Percentiles rank a stretch among this genome's conserved stretches.
Evolutionary conservation across 306 rosid genomes (phyloP).

Genomic region (Glycine tomentella): DNA sequence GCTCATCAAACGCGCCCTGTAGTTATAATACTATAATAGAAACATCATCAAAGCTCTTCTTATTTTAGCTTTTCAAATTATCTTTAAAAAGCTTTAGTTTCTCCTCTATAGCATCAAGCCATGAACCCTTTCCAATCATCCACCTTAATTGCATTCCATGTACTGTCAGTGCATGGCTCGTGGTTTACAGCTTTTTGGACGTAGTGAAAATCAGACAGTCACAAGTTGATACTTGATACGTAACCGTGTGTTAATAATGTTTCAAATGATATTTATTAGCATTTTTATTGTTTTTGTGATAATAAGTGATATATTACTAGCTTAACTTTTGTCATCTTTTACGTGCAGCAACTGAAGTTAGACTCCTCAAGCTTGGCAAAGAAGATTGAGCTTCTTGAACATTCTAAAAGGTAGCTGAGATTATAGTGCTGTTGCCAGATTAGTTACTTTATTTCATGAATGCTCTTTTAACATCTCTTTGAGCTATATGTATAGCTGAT

Average conservation of each 20-base stretch:
- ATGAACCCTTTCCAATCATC: no score
- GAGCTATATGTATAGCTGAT: not conserved
- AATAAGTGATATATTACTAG: not conserved
- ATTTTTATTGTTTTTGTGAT: not conserved
- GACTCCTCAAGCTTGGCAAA: conserved; percentile 54
- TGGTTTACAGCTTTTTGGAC: not conserved
- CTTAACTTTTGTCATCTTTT: not conserved
- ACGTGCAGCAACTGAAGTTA: conserved; percentile 63
- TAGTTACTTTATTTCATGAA: not conserved
- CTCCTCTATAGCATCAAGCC: no score
- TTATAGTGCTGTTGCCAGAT: not conserved
- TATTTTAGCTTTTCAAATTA: no score
- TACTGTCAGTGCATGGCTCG: not conserved
- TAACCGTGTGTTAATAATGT: not conserved
- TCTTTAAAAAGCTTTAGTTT: no score
- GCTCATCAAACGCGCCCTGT: no score
- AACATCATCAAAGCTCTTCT: no score
- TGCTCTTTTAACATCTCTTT: not conserved
- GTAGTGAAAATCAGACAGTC: no score
- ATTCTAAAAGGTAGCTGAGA: conserved; percentile 46
- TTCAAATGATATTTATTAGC: not conserved
- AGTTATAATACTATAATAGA: no score
- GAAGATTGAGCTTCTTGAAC: conserved; percentile 64
- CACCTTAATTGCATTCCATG: no score
- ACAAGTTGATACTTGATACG: not conserved